Percentiles rank a stretch among this genome's conserved stretches.
These are phyloP conservation scores for Elsinoe australis DNA, from an alignment of 2,329 filamentous ascomycete species.

Conservation along the genomic window DNA sequence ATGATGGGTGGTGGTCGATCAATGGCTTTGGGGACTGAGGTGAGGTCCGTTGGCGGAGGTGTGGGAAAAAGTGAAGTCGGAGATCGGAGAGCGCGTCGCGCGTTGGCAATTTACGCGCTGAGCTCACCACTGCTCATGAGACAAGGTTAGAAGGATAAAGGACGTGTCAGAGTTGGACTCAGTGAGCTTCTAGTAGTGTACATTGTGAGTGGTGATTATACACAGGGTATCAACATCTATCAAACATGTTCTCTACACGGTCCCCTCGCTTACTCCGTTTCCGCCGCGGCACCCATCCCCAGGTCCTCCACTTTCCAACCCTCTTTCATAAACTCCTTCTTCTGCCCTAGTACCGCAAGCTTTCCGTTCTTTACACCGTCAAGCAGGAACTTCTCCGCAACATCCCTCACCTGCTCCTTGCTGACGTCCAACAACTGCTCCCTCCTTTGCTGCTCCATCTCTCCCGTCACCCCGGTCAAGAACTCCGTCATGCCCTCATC, in stretches of 20 bases:
- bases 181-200: no score
- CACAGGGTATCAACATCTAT: constrained; percentile 23
- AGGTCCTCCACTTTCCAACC: constrained; percentile 72
- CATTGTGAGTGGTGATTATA: constrained; percentile 11
- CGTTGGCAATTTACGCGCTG: constrained; percentile 16
- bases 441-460: constrained; percentile 79
- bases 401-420: constrained; percentile 68
- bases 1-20: neutral
- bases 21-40: constrained; percentile 3
- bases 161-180: no score
- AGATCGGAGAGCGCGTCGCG: constrained; percentile 16
- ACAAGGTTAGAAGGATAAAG: constrained; percentile 17
- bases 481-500: constrained; percentile 82
- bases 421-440: constrained; percentile 82
- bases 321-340: constrained; percentile 71
- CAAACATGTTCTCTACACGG: neutral
- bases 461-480: constrained; percentile 72
- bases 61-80: constrained; percentile 5
- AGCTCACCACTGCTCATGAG: no score
- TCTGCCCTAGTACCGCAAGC: constrained; percentile 71
- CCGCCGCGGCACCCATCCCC: no score
- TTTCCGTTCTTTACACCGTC: constrained; percentile 50
- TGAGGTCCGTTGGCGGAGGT: constrained; percentile 8
- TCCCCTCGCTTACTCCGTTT: constrained; percentile 19
- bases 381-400: constrained; percentile 70